Evolutionary conservation across 2,329 filamentous ascomycete species (phyloP), one percentile per base, ranked within the genome.

Genomic region (Orbilia blumenaviensis): DNA sequence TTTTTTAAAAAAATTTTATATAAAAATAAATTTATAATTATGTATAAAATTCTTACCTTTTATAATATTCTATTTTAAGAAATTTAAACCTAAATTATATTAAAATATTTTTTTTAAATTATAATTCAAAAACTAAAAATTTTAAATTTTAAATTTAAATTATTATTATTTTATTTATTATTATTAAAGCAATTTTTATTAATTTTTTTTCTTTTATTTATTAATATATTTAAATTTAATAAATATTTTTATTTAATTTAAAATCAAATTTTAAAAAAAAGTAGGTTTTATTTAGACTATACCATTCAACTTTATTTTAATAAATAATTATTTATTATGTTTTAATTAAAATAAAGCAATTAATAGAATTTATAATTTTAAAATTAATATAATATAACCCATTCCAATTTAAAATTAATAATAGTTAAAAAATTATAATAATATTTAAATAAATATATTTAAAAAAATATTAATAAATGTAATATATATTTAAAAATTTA

Each of bases 201-300:
- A 80, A 81, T 83, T 83, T 83, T 80, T 83, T 83, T 83, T 83
- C 81, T 81, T 83, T 83, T 81, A 80, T 80, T 84, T 83, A 83
- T 83, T 83, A 80, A 83, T 83, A 83, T 83, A 80, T 82, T 83
- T 83, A 84, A 84, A 80, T 83, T 84, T 80, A 83, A 81, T 80
- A 81, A 81, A 81, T 84, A 83, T 81, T 81, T 81, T 81, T 83
- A 82, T 80, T 80, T 83, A 80, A 84, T 84, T 80, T 80, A 82
- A 83, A 81, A 80, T 83, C 81, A 83, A 83, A 78, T 76, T 64
- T 72, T 66, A 77, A 66, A 75, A 56, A 52, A 44, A 44, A 38
- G 23, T 54, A 69, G 60, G 34, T 68, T 79, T 77, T 23, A 71
- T 46, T 67, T 12, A 44, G 50, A 16, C 9, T 64, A 10, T 29